These are phyloP conservation scores for Pezicula carpinea DNA, from an alignment of 2,329 filamentous ascomycete species.

Conservation along the genomic window DNA sequence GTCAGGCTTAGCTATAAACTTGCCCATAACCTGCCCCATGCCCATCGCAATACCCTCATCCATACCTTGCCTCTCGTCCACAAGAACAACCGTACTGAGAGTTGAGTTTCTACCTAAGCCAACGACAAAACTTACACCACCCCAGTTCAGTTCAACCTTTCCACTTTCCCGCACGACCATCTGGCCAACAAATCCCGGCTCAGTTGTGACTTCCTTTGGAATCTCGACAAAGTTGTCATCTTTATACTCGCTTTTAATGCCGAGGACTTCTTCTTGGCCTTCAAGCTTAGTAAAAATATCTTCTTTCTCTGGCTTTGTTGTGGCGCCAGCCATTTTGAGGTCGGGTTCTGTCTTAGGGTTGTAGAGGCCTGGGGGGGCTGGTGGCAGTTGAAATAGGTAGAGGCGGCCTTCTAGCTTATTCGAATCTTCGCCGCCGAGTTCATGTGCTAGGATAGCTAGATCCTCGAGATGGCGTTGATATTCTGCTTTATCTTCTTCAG, in stretches of 20 bases:
- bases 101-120: slow-evolving; percentile 50
- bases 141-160: slow-evolving; percentile 59
- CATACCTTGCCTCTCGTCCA: slow-evolving; percentile 41
- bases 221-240: slow-evolving; percentile 26
- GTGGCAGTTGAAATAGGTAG: slow-evolving; percentile 62
- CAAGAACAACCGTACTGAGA: slow-evolving; percentile 53
- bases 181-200: slow-evolving; percentile 56
- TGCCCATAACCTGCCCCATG: slow-evolving; percentile 60
- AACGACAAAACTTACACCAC: slow-evolving; percentile 50
- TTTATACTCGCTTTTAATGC: slow-evolving; percentile 11
- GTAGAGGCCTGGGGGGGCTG: slow-evolving; percentile 53
- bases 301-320: slow-evolving; percentile 9
- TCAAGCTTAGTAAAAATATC: slow-evolving; percentile 18
- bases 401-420: slow-evolving; percentile 45
- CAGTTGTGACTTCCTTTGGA: slow-evolving; percentile 30
- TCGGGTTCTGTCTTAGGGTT: slow-evolving; percentile 30
- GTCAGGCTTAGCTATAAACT: slow-evolving; percentile 54
- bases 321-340: slow-evolving; percentile 13
- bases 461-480: slow-evolving; percentile 43
- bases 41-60: slow-evolving; percentile 48
- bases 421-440: slow-evolving; percentile 35
- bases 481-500: slow-evolving; percentile 46
- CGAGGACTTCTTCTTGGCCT: slow-evolving; percentile 33
- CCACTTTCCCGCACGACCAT: slow-evolving; percentile 58
- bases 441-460: slow-evolving; percentile 38